Percentiles rank a stretch among this genome's conserved stretches.
Conservation (phyloP, 257 asterid species). For the Euphrasia confusa region DNA sequence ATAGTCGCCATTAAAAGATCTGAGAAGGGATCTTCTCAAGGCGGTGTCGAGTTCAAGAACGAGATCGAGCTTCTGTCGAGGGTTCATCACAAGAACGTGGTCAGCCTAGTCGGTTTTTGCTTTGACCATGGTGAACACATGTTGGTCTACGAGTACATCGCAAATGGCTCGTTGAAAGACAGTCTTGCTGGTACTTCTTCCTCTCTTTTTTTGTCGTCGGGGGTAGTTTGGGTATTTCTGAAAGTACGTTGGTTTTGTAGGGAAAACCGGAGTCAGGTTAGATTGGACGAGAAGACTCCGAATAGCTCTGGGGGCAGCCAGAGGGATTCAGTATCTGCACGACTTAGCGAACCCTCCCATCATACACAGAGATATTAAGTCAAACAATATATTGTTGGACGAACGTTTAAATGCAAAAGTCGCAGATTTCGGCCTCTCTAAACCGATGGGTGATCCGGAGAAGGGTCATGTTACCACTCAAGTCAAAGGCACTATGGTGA, state of each 20-base stretch:
- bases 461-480: slow-evolving; percentile 79
- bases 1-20: slow-evolving; percentile 81
- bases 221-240: neutral
- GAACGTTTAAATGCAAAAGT: slow-evolving; percentile 76
- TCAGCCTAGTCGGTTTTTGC: slow-evolving; percentile 69
- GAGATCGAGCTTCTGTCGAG: slow-evolving; percentile 97
- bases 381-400: slow-evolving; percentile 75
- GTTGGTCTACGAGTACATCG: slow-evolving; percentile 70
- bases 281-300: slow-evolving; percentile 85
- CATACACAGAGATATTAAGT: slow-evolving; percentile 87
- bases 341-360: slow-evolving; percentile 88
- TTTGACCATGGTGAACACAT: slow-evolving; percentile 77
- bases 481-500: slow-evolving; percentile 97
- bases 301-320: slow-evolving; percentile 78
- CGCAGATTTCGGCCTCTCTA: slow-evolving; percentile 93
- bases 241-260: slow-evolving; percentile 29
- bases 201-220: neutral
- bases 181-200: slow-evolving; percentile 58
- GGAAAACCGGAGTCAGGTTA: slow-evolving; percentile 68
- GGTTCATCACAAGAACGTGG: slow-evolving; percentile 90
- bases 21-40: slow-evolving; percentile 68
- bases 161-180: slow-evolving; percentile 81
- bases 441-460: slow-evolving; percentile 56
- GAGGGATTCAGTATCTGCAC: slow-evolving; percentile 84
- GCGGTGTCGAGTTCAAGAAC: slow-evolving; percentile 75